Conservation (phyloP, 176 grass and related monocot species). For the Eragrostis nindensis region DNA sequence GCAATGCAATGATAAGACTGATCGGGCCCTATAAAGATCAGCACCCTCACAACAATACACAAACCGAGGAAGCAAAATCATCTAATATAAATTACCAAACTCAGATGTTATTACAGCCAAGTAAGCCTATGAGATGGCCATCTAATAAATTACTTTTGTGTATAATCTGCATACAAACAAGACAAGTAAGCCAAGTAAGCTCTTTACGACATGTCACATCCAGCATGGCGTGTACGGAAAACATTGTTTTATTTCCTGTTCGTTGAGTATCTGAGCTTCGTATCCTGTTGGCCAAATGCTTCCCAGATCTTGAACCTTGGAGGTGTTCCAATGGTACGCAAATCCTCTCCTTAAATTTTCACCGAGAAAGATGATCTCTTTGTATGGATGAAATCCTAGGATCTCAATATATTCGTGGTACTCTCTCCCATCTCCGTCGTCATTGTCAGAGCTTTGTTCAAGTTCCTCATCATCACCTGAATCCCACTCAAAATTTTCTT, state of each 20-base stretch:
- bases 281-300: background rate
- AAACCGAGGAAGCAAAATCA: no score
- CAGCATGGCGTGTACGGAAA: background rate
- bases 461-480: background rate
- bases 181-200: no score
- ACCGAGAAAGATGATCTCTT: background rate
- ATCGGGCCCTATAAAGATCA: no score
- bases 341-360: background rate
- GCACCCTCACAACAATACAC: no score
- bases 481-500: background rate
- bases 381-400: constrained; percentile 28
- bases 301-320: background rate
- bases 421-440: accelerated
- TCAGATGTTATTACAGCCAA: no score
- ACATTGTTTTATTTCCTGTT: background rate
- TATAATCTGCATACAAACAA: no score
- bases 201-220: no score
- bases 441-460: background rate
- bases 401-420: background rate
- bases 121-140: no score
- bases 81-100: no score
- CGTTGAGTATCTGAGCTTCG: accelerated
- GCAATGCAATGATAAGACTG: no score
- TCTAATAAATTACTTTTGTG: no score
- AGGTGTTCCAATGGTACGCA: background rate